These are phyloP conservation scores for Heimioporus sp. DNA, from an alignment of 768 basidiomycete species.

Conservation along the genomic window DNA sequence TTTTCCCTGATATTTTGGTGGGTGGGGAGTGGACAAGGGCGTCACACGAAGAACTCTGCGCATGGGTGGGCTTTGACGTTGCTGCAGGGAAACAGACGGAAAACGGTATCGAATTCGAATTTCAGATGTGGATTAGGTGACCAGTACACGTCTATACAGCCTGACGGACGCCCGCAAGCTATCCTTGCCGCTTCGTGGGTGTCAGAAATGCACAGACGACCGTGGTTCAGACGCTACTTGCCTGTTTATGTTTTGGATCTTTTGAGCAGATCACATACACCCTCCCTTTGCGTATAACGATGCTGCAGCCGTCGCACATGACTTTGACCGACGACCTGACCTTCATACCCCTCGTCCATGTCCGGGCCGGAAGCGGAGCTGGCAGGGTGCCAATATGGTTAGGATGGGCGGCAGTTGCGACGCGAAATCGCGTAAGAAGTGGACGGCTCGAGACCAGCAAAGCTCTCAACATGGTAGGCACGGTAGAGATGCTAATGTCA, in stretches of 20 bases:
- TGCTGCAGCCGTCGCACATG: constrained; percentile 91
- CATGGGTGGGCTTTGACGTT: constrained; percentile 82
- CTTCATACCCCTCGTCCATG: constrained; percentile 83
- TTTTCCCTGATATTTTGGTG: constrained; percentile 72
- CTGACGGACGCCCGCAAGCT: constrained; percentile 7
- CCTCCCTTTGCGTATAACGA: constrained; percentile 87
- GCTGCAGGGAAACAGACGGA: constrained; percentile 76
- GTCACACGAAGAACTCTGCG: constrained; percentile 59
- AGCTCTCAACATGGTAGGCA: constrained; percentile 55
- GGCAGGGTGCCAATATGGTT: constrained; percentile 27
- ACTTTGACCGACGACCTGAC: constrained; percentile 91
- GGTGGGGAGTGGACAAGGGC: constrained; percentile 53
- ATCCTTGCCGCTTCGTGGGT: constrained; percentile 62
- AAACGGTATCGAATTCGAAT: constrained; percentile 83
- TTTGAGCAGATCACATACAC: constrained; percentile 91
- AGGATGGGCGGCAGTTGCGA: constrained; percentile 31
- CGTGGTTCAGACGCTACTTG: constrained; percentile 31
- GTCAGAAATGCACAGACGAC: constrained; percentile 11
- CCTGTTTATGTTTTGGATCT: constrained; percentile 98
- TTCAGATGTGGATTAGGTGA: constrained; percentile 88
- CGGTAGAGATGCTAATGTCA: neutral
- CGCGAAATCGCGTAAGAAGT: constrained; percentile 52
- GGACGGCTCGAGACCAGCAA: constrained; percentile 63
- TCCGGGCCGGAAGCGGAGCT: constrained; percentile 24
- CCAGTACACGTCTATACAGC: neutral